These are phyloP conservation scores for Aphanomyces astaci DNA, from an alignment of 352 stramenopile genomes.

Conservation along the genomic window DNA sequence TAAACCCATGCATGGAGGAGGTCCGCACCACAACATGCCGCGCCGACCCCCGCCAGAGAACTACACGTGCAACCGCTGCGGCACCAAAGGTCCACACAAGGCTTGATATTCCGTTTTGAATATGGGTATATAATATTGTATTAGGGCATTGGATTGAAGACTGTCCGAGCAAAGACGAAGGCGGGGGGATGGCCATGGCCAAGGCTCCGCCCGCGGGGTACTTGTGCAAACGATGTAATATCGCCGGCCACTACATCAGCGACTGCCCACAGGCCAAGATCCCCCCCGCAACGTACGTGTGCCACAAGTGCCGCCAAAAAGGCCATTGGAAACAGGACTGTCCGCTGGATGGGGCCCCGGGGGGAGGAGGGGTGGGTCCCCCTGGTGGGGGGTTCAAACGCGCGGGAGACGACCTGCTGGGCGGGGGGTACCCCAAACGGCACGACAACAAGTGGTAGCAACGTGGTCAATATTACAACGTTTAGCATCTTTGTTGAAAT, in stretches of 20 bases:
- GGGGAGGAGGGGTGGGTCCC: background rate
- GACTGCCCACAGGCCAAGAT: slow-evolving; percentile 81
- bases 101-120: too few relatives aligned
- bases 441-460: background rate
- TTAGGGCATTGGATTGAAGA: slow-evolving; percentile 77
- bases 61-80: slow-evolving; percentile 83
- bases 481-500: too few relatives aligned
- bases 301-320: slow-evolving; percentile 82
- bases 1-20: too few relatives aligned
- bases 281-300: slow-evolving; percentile 69
- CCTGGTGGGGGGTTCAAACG: background rate
- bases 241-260: slow-evolving; percentile 78
- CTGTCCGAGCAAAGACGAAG: slow-evolving; percentile 76
- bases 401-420: background rate
- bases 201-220: slow-evolving; percentile 69
- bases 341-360: slow-evolving; percentile 40
- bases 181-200: slow-evolving; percentile 27
- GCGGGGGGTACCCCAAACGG: background rate
- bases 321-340: slow-evolving; percentile 85
- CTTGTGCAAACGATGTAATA: slow-evolving; percentile 81
- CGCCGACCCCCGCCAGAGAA: slow-evolving; percentile 65
- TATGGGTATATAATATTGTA: too few relatives aligned
- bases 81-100: slow-evolving; percentile 65
- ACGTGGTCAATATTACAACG: too few relatives aligned
- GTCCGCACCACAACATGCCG: slow-evolving; percentile 19